Evolutionary conservation across 2,329 filamentous ascomycete species (phyloP), one percentile per base, ranked within the genome.

Genomic region (Aspergillus calidoustus): DNA sequence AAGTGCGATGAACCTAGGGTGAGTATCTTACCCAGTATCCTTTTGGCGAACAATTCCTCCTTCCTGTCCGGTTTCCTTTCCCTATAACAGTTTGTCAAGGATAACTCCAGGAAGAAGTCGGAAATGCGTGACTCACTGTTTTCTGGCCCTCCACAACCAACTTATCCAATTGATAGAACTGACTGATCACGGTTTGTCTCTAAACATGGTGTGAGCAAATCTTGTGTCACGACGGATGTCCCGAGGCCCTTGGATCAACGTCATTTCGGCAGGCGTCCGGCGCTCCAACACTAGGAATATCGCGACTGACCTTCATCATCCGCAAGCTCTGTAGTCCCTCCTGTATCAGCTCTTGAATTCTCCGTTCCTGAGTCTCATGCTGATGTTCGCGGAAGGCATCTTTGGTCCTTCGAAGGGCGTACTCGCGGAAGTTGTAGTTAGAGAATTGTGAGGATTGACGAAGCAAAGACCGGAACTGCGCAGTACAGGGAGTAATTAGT

Each of bases 361-460:
- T 84, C 65, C 92, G 84, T 67, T 87, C 84, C 74, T 97, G 95
- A 50, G 86, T 81, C 71, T 92, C 89, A 59, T 79, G 76, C 77
- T 87, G 85, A 78, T 96, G 86, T 77, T 96, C 92, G 71, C 90
- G 87, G 79, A 98, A 99, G 4, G 92, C 89, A 82, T 98, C 95
- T 76, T 86, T 87, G 76, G 95, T 97, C 78, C 94, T 87, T 74
- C 95, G 89, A 79, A 89, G 91, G 57, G 95, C 93, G 79, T 99
- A 99, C 78, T 97, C 94, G 80, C 95, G 88, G 85, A 97, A 99
- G 81, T 98, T 99, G 84, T 98, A 99, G 69, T 91, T 88, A 65
- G 92, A 87, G 79, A 99, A 98, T 74, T 97, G 91, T 64, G 86
- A 84, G 65, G 92, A 89, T 77, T 95, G 91, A 70, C 93, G 91